phyloP scores from a whole-genome alignment of 257 asterid genomes.

The Salvia miltiorrhiza region DNA sequence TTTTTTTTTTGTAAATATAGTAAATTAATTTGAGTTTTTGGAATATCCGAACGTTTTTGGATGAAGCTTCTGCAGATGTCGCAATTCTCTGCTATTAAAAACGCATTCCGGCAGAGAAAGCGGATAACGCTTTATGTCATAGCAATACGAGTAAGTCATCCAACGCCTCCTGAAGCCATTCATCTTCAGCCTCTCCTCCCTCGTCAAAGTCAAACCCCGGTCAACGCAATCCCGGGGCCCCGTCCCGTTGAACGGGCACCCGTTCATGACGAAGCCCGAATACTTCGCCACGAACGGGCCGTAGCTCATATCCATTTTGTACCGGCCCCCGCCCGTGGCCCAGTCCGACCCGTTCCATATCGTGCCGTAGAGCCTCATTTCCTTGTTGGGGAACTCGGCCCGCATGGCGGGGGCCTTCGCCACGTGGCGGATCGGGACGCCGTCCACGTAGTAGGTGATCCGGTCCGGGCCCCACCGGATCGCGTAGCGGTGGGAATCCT shows the following conservation, averaged over 20 bases:
- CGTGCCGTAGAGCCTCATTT: slow-evolving; percentile 41
- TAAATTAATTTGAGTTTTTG: neutral
- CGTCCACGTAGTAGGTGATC: slow-evolving; percentile 36
- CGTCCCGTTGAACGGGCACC: slow-evolving; percentile 23
- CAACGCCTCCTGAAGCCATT: slow-evolving; percentile 21
- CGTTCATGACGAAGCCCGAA: slow-evolving; percentile 29
- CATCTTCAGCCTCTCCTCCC: slow-evolving; percentile 28
- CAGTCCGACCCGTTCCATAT: slow-evolving; percentile 52
- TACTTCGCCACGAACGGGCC: slow-evolving; percentile 39
- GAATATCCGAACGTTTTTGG: slow-evolving; percentile 25
- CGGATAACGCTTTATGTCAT: slow-evolving; percentile 30
- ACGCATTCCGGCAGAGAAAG: slow-evolving; percentile 41
- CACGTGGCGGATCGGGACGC: slow-evolving; percentile 41
- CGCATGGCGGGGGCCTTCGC: slow-evolving; percentile 17
- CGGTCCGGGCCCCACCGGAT: slow-evolving; percentile 30
- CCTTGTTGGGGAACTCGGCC: slow-evolving; percentile 41
- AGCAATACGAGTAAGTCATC: slow-evolving; percentile 41
- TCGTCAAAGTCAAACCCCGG: neutral
- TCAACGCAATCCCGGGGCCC: neutral
- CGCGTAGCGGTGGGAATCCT: slow-evolving; percentile 38
- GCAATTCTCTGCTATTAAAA: slow-evolving; percentile 23
- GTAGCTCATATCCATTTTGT: slow-evolving; percentile 28
- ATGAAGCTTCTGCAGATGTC: slow-evolving; percentile 31
- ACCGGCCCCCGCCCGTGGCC: slow-evolving; percentile 38
- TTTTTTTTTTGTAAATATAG: no score